These are phyloP conservation scores for Wickerhamomyces bovis DNA, from an alignment of 805 yeast species.

Conservation along the genomic window DNA sequence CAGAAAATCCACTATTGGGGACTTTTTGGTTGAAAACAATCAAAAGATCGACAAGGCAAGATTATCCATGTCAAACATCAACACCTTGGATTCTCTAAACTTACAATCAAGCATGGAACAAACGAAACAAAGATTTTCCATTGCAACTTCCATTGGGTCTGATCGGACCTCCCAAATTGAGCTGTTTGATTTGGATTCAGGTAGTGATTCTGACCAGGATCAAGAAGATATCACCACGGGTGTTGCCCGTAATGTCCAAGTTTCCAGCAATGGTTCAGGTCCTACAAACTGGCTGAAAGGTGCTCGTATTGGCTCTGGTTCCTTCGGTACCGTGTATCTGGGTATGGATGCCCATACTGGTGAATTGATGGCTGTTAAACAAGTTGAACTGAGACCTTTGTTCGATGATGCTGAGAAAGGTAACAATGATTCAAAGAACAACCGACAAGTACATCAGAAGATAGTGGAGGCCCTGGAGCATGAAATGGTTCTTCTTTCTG, in stretches of 20 bases:
- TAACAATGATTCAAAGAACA: slow-evolving; percentile 20
- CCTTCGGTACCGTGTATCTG: slow-evolving; percentile 88
- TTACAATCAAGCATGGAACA: slow-evolving; percentile 27
- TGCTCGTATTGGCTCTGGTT: slow-evolving; percentile 88
- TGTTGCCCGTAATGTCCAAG: slow-evolving; percentile 4
- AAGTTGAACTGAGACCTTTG: slow-evolving; percentile 61
- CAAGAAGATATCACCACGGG: not conserved
- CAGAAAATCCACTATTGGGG: slow-evolving; percentile 52
- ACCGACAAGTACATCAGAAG: slow-evolving; percentile 32
- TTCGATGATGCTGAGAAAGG: slow-evolving; percentile 28
- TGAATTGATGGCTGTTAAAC: slow-evolving; percentile 95
- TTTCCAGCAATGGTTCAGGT: slow-evolving; percentile 30
- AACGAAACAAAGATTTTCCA: slow-evolving; percentile 21
- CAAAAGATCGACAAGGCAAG: slow-evolving; percentile 48
- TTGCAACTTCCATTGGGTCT: slow-evolving; percentile 19
- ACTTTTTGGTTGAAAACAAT: slow-evolving; percentile 49
- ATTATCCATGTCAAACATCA: slow-evolving; percentile 20
- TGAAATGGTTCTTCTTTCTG: slow-evolving; percentile 73
- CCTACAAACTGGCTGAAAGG: slow-evolving; percentile 91
- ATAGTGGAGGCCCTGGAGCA: slow-evolving; percentile 79
- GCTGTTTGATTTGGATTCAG: slow-evolving; percentile 21
- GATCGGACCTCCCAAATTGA: slow-evolving; percentile 23
- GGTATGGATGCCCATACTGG: slow-evolving; percentile 93
- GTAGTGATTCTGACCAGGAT: slow-evolving; percentile 11
- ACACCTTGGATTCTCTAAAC: slow-evolving; percentile 26